Percentiles rank a stretch among this genome's conserved stretches.
Evolutionary conservation across 1,284 basidiomycete genomes (phyloP).

Genomic region (Entoloma clypeatum): DNA sequence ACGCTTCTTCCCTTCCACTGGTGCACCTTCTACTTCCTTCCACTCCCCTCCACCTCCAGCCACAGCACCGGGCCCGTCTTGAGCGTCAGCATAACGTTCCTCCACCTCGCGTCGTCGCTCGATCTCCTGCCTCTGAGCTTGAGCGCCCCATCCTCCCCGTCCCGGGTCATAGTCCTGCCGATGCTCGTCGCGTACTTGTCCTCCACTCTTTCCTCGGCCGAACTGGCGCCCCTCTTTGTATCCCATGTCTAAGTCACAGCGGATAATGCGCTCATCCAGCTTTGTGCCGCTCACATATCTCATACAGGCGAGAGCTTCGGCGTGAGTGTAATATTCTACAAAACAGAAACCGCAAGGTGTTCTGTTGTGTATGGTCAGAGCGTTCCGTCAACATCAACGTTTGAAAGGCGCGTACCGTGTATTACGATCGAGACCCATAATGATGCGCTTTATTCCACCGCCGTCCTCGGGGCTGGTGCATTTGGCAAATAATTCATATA

Average conservation of each 20-base stretch:
- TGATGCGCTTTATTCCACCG: slow-evolving; percentile 96
- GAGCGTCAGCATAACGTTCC: slow-evolving; percentile 85
- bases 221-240: slow-evolving; percentile 98
- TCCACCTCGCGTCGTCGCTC: slow-evolving; percentile 83
- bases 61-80: slow-evolving; percentile 75
- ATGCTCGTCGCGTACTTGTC: slow-evolving; percentile 96
- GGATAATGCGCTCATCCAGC: slow-evolving; percentile 98
- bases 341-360: slow-evolving; percentile 99
- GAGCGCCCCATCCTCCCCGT: slow-evolving; percentile 94
- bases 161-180: slow-evolving; percentile 96
- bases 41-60: slow-evolving; percentile 84
- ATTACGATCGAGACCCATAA: slow-evolving; percentile 98
- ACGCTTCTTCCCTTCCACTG: slow-evolving; percentile 46
- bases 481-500: slow-evolving; percentile 96
- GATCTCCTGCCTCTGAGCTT: slow-evolving; percentile 73
- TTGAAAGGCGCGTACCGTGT: slow-evolving; percentile 57
- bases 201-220: slow-evolving; percentile 94
- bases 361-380: slow-evolving; percentile 38
- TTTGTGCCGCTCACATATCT: slow-evolving; percentile 96
- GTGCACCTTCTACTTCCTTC: slow-evolving; percentile 56
- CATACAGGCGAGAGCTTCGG: slow-evolving; percentile 91
- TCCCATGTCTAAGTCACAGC: slow-evolving; percentile 97
- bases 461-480: slow-evolving; percentile 88
- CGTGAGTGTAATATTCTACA: slow-evolving; percentile 97
- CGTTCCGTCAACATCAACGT: slow-evolving; percentile 7